Evolutionary conservation across 2,329 filamentous ascomycete species (phyloP), one percentile per base, ranked within the genome.

Genomic region (Knufia fluminis): DNA sequence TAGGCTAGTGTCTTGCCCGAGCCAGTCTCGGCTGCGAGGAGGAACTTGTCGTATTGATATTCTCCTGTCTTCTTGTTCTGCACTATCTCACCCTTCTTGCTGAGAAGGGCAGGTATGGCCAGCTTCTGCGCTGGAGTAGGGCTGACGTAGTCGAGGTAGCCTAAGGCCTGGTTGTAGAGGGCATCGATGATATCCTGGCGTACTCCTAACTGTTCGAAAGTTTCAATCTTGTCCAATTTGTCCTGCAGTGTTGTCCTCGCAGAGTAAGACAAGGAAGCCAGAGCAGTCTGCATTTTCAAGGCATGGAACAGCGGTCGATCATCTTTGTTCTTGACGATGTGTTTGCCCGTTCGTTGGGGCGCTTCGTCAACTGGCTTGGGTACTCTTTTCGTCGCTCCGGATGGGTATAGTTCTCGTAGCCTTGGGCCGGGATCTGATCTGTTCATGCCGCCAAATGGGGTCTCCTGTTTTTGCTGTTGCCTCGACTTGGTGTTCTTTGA

Each of bases 1-100:
- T 98, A 98, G 7, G 92, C 88, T 54, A 98, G 72, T 1, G 92
- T 98, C 72, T 98, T 98, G 52, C 92, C 92, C 0, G 92, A 97
- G 10, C 92, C 92, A 0, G 92, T 98, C 72, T 98, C 92, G 9
- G 92, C 92, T 3, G 92, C 92, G 44, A 98, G 74, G 10, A 98
- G 75, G 62, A 87, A 96, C 46, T 81, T 74, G 48, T 80, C 71
- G 61, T 78, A 68, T 72, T 77, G 57, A 62, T 75, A 49, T 43
- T 67, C 64, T 24, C 66, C 54, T 44, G 56, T 52, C 33, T 62
- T 57, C 38, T 59, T 60, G n/a, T 58, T 39, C 56, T 67, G 63
- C 28, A 54, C 40, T 31, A 52, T 52, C 20, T 50, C 52, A 23
- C 51, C 52, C 45, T 56, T 65, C 62, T 62, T 60, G 79, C 41